Conservation (phyloP, 495 filamentous ascomycete genomes). For the Penicillium ucsense region DNA sequence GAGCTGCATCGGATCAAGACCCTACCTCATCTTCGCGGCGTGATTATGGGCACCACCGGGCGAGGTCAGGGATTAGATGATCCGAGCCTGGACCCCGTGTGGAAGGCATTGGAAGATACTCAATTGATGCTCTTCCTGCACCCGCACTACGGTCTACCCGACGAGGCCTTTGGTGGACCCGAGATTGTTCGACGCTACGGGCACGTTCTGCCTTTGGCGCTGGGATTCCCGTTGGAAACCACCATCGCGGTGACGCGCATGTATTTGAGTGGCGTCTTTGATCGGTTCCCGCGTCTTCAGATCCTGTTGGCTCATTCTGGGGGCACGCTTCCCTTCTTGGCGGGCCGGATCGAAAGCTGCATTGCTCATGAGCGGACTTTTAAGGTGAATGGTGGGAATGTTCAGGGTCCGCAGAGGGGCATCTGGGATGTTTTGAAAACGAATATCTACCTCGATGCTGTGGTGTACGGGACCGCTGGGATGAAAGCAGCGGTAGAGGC, state of each 20-base stretch:
- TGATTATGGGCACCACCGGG: constrained; percentile 82
- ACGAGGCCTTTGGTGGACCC: constrained; percentile 60
- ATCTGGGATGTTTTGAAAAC: constrained; percentile 74
- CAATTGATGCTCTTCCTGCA: constrained; percentile 71
- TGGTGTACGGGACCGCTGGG: constrained; percentile 67
- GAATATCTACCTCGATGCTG: constrained; percentile 89
- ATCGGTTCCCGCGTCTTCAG: constrained; percentile 57
- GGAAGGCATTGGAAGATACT: constrained; percentile 54
- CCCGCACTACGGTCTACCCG: constrained; percentile 85
- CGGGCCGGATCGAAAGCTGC: constrained; percentile 82
- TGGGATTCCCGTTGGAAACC: constrained; percentile 91
- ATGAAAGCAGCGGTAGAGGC: constrained; percentile 58
- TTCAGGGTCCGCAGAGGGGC: constrained; percentile 41
- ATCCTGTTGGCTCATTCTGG: constrained; percentile 83
- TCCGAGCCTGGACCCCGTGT: constrained; percentile 56
- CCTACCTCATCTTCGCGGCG: constrained; percentile 63
- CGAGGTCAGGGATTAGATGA: constrained; percentile 80
- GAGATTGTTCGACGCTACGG: constrained; percentile 55
- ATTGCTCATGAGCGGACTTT: constrained; percentile 70
- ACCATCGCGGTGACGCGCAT: constrained; percentile 86
- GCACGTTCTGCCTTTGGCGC: constrained; percentile 74
- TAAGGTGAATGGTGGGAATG: constrained; percentile 39
- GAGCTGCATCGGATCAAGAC: constrained; percentile 53
- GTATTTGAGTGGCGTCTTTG: constrained; percentile 77
- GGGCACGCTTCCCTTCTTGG: constrained; percentile 81